Evolutionary conservation across 805 yeast species (phyloP).

Genomic region (Metschnikowia vanudenii): DNA sequence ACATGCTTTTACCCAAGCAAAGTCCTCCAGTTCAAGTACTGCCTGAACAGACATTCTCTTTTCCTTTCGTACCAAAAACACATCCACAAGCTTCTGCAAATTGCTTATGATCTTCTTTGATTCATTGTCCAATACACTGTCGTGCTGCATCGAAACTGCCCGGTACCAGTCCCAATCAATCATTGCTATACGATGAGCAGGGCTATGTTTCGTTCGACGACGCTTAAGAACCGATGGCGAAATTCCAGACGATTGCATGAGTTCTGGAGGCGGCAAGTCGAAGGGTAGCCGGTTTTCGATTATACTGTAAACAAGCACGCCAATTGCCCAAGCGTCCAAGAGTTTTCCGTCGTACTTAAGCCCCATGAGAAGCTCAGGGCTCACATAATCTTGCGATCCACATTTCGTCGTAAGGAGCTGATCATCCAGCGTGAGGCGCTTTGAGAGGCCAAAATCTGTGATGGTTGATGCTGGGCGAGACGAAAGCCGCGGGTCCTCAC

Average conservation of each 20-base stretch:
- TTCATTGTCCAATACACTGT: conserved; percentile 8
- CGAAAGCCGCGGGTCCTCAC: conserved; percentile 2
- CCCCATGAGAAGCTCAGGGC: conserved; percentile 92
- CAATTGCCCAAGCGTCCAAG: conserved; percentile 93
- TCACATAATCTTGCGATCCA: conserved; percentile 94
- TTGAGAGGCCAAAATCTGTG: conserved; percentile 89
- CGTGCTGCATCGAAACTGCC: conserved; percentile 17
- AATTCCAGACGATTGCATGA: conserved; percentile 33
- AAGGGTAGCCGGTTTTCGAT: conserved; percentile 89
- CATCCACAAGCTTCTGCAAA: conserved; percentile 32
- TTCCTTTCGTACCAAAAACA: conserved; percentile 39
- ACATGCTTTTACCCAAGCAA: conserved; percentile 26
- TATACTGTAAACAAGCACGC: conserved; percentile 83
- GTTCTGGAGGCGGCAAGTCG: conserved; percentile 68
- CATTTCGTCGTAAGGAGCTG: conserved; percentile 82
- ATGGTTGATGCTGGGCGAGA: conserved; percentile 50
- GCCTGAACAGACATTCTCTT: conserved; percentile 25
- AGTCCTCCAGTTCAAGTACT: conserved; percentile 19
- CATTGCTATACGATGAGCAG: conserved; percentile 88
- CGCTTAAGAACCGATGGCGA: conserved; percentile 45
- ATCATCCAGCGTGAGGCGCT: conserved; percentile 56
- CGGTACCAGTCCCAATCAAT: conserved; percentile 88
- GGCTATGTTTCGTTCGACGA: conserved; percentile 46
- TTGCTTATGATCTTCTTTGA: conserved; percentile 12
- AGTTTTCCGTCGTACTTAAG: conserved; percentile 86